phyloP scores from a whole-genome alignment of 768 basidiomycete species.

The Clitopilus passeckerianus region DNA sequence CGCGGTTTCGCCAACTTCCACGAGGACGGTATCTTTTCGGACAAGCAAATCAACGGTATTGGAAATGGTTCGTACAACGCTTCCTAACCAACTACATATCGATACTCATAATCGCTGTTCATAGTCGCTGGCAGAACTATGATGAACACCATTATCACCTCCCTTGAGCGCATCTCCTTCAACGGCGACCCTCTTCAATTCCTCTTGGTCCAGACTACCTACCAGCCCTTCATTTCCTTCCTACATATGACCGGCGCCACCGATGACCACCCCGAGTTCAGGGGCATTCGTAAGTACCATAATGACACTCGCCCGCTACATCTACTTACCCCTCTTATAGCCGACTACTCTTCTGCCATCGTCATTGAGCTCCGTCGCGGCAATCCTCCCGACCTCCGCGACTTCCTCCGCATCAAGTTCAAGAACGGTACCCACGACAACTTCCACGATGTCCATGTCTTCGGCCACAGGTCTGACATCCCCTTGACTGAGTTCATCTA shows the following conservation, averaged over 20 bases:
- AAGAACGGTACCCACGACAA: slow-evolving; percentile 68
- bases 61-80: slow-evolving; percentile 62
- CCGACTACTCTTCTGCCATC: slow-evolving; percentile 68
- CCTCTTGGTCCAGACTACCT: slow-evolving; percentile 73
- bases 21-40: slow-evolving; percentile 72
- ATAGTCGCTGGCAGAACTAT: slow-evolving; percentile 81
- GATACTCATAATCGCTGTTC: not conserved
- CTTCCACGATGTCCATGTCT: slow-evolving; percentile 69
- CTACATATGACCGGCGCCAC: slow-evolving; percentile 71
- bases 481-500: slow-evolving; percentile 85
- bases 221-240: slow-evolving; percentile 88
- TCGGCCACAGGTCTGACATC: slow-evolving; percentile 71
- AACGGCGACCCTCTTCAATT: slow-evolving; percentile 77
- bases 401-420: slow-evolving; percentile 83
- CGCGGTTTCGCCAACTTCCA: slow-evolving; percentile 76
- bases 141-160: slow-evolving; percentile 62
- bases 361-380: slow-evolving; percentile 78
- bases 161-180: slow-evolving; percentile 76
- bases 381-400: slow-evolving; percentile 68
- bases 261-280: slow-evolving; percentile 52
- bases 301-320: not conserved
- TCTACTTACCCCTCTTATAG: slow-evolving; percentile 26
- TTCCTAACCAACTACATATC: not conserved
- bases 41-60: slow-evolving; percentile 53
- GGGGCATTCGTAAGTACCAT: slow-evolving; percentile 55